Evolutionary conservation across 2,329 filamentous ascomycete species (phyloP), one percentile per base, ranked within the genome.

Genomic region (Aspergillus fumigatus): DNA sequence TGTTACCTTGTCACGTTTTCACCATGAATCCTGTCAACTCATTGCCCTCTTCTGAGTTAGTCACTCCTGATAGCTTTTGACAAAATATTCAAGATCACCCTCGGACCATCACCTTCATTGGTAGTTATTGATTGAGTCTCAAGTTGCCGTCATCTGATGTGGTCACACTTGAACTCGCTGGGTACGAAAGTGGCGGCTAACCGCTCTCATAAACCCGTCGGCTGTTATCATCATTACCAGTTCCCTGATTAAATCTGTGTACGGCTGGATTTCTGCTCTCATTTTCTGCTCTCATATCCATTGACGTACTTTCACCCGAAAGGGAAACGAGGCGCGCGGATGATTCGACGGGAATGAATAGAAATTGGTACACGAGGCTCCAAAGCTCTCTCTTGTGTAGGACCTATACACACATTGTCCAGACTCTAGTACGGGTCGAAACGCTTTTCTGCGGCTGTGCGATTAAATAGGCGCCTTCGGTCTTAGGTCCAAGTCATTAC

Each of bases 91-190:
- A 3, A 38, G 32, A 38, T 17, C 27, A 41, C 50, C 4, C 6
- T 25, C n/a, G 8, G 14, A 23, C 9, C 26, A 26, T 26, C 10
- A 26, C 5, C 5, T 38, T 17, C 14, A 38, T 38, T 17, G 32
- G 14, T 38, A 17, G 17, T 38, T 14, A 38, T 17, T 17, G 32
- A 14, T 17, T 38, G 32, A 17, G 14, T 17, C 14, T 38, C 32
- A 17, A 38, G 32, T 38, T 17, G 32, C 51, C 54, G 55, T 65
- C 65, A 65, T 67, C 63, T 65, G 63, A 65, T 60, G 61, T 52
- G 52, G 49, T 65, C 63, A 67, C 58, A 55, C 57, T 53, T 43
- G 50, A 50, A 35, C 40, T 56, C 41, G 54, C 57, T 55, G 51
- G 21, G 8, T 21, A n/a, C 26, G 25, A 38, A 51, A 35, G 32